Evolutionary conservation across 2,329 filamentous ascomycete species (phyloP).

Genomic region (Zymoseptoria tritici): DNA sequence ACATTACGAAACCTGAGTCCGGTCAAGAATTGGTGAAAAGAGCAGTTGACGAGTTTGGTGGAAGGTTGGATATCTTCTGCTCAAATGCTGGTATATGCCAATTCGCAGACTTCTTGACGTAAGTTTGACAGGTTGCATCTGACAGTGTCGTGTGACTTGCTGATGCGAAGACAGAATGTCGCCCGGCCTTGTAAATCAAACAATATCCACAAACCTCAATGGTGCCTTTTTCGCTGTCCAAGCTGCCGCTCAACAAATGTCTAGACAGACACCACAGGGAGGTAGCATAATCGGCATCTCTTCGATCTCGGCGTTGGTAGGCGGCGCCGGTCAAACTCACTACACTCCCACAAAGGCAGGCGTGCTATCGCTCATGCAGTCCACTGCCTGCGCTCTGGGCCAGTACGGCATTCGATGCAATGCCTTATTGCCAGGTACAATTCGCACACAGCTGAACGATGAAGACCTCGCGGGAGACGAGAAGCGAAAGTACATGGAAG

Average conservation of each 20-base stretch:
- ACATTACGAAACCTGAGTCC: conserved; percentile 68
- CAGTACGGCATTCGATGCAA: conserved; percentile 73
- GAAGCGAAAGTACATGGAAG: conserved; percentile 74
- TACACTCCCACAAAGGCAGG: conserved; percentile 88
- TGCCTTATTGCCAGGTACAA: conserved; percentile 73
- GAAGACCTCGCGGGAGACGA: conserved; percentile 65
- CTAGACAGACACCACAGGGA: conserved; percentile 51
- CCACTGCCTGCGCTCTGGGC: conserved; percentile 69
- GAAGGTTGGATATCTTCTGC: conserved; percentile 60
- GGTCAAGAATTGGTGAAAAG: conserved; percentile 59
- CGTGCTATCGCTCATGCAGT: conserved; percentile 74
- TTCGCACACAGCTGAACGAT: conserved; percentile 77
- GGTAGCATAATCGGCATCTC: conserved; percentile 74
- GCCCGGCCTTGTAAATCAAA: conserved; percentile 61
- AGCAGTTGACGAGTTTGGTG: conserved; percentile 53
- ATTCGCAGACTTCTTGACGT: conserved; percentile 79
- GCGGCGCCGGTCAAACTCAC: conserved; percentile 70
- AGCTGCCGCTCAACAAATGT: conserved; percentile 79
- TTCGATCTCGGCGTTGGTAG: conserved; percentile 67
- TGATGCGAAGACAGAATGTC: conserved; percentile 46
- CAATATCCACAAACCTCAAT: conserved; percentile 72
- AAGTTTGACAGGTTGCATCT: conserved; percentile 5
- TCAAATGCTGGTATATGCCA: conserved; percentile 84
- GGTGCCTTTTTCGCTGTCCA: conserved; percentile 86
- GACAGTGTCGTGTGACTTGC: neutral